Base-by-base conservation (phyloP, 1,139 yeast species). In the Kodamaea ohmeri region DNA sequence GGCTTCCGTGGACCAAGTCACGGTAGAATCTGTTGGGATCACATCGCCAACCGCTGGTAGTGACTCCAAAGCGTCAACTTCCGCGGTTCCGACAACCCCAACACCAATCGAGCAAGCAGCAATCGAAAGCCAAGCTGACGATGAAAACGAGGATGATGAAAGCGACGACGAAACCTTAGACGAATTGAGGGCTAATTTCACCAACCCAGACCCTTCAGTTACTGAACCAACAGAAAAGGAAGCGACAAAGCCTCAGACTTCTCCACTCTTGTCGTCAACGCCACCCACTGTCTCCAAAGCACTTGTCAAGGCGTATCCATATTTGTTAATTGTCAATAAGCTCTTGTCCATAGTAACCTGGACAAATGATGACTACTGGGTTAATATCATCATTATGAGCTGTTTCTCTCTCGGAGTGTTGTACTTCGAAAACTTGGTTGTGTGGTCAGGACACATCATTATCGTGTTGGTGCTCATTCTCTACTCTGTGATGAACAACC, bases 261-360 rank as follows among this genome's bases (percentile, higher is more conserved):
- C 89, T 3, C 92, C 92, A 2, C 64, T 84, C 43, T 65, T 84
- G 37, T 76, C 83, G 2, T 79, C 87, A 1, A 90, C 98, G 0
- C 97, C 98, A 1, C 95, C 96, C 3, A 79, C 90, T 0, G 90
- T 90, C 11, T 83, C 96, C 21, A 85, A 85, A 51, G 86, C 95
- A 4, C 70, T 90, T 39, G 77, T 89, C 36, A 76, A 79, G 46
- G 79, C 95, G 6, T 89, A 90, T 56, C 97, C 97, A 2, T 85
- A 87, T 53, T 67, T 90, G 35, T 70, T 85, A 32, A 74, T 86
- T 4, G 78, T 80, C 8, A 88, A 89, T 58, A 80, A 81, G 49
- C 45, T 76, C 6, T 66, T 89, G 39, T 78, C 89, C 25, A 71
- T 90, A 22, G 61, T 86, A 21, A 90, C 97, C 0, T 92, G 98